Percentiles rank a stretch among this genome's conserved stretches.
These are phyloP conservation scores for Artemisia argyi DNA, from an alignment of 129 eudicot species.

Conservation along the genomic window DNA sequence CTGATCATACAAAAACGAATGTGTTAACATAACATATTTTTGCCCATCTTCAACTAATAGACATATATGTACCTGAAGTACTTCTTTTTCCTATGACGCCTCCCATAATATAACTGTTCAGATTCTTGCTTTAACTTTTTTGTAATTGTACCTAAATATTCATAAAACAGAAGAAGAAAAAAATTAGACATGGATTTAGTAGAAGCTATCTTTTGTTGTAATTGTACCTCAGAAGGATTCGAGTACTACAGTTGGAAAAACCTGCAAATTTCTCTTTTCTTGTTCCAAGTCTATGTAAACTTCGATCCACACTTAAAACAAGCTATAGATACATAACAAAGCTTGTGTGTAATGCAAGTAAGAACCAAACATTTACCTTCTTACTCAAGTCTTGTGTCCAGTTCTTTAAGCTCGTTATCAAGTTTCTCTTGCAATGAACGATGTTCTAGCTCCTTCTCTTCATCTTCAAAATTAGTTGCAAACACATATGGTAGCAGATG, in stretches of 20 bases:
- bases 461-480: too few relatives aligned
- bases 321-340: neutral
- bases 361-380: slow-evolving; percentile 51
- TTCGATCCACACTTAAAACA: neutral
- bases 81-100: slow-evolving; percentile 90
- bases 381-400: too few relatives aligned
- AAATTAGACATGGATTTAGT: slow-evolving; percentile 5
- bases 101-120: slow-evolving; percentile 88
- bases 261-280: slow-evolving; percentile 83
- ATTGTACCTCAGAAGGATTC: slow-evolving; percentile 1
- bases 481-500: too few relatives aligned
- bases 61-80: slow-evolving; percentile 65
- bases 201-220: neutral
- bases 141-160: slow-evolving; percentile 81
- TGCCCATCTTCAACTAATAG: neutral
- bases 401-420: too few relatives aligned
- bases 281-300: slow-evolving; percentile 55
- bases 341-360: slow-evolving; percentile 17
- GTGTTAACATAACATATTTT: neutral
- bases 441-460: too few relatives aligned
- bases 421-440: too few relatives aligned
- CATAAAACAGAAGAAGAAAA: neutral
- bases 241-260: slow-evolving; percentile 17
- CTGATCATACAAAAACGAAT: slow-evolving; percentile 37
- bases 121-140: slow-evolving; percentile 94